phyloP scores from a whole-genome alignment of 2,329 filamentous ascomycete genomes.

The Verticillium zaregamsianum region DNA sequence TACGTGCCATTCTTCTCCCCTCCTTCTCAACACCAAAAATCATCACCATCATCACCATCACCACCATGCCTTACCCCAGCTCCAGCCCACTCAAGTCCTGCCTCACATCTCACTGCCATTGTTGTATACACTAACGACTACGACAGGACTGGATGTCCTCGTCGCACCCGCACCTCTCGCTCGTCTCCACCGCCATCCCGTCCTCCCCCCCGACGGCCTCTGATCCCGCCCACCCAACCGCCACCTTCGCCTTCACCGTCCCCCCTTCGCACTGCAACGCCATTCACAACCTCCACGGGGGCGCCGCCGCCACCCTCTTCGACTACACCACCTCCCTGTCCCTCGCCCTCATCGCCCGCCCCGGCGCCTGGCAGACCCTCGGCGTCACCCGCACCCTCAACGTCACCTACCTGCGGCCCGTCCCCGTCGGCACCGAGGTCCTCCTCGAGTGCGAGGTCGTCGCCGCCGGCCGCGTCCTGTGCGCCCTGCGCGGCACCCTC shows the following conservation, averaged over 20 bases:
- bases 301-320: slow-evolving; percentile 62
- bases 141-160: slow-evolving; percentile 1
- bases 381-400: slow-evolving; percentile 64
- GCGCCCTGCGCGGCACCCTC: slow-evolving; percentile 50
- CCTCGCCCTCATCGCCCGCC: slow-evolving; percentile 49
- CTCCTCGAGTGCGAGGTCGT: slow-evolving; percentile 54
- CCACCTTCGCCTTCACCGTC: slow-evolving; percentile 45
- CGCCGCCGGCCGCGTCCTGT: slow-evolving; percentile 51
- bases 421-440: slow-evolving; percentile 45
- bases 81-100: not conserved
- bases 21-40: not conserved
- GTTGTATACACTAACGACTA: not conserved
- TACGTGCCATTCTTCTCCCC: no score
- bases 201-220: not conserved
- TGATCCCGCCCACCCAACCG: not conserved
- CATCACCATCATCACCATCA: not conserved
- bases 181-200: not conserved
- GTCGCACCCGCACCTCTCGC: not conserved
- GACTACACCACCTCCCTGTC: slow-evolving; percentile 61
- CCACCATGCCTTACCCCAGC: not conserved
- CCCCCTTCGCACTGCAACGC: slow-evolving; percentile 49
- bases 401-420: slow-evolving; percentile 63
- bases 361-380: slow-evolving; percentile 57
- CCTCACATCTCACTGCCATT: not conserved
- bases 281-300: slow-evolving; percentile 54